phyloP scores from a whole-genome alignment of 768 basidiomycete genomes.

The Mycena polygramma region DNA sequence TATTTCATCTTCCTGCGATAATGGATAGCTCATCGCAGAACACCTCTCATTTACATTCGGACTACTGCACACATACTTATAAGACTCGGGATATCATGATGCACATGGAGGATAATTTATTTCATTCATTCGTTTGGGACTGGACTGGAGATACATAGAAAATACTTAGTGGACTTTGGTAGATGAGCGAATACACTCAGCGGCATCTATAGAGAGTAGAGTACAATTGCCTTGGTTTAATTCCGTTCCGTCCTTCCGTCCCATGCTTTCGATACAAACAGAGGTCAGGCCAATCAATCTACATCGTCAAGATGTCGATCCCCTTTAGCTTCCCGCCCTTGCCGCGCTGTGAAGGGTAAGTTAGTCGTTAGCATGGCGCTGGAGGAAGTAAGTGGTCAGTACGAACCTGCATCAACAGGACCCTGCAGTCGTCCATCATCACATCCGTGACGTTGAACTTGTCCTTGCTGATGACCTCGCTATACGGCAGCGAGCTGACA shows the following conservation, averaged over 20 bases:
- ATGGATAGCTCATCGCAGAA: constrained; percentile 1
- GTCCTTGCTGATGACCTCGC: constrained; percentile 63
- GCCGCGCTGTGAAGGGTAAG: constrained; percentile 48
- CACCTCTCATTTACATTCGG: too few species aligned
- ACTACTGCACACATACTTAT: too few species aligned
- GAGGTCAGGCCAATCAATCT: constrained; percentile 20
- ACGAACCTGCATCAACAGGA: constrained; percentile 62
- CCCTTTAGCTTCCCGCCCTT: constrained; percentile 52
- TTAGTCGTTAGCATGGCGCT: neutral
- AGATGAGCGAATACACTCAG: neutral
- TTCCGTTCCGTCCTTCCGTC: neutral
- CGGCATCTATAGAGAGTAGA: neutral
- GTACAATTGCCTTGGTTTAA: constrained; percentile 2
- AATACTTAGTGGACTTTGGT: neutral
- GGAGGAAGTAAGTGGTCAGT: too few species aligned
- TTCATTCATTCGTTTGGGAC: neutral
- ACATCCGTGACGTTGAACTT: constrained; percentile 65
- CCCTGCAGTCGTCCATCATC: constrained; percentile 68
- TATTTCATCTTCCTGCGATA: constrained; percentile 32
- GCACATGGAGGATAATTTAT: too few species aligned
- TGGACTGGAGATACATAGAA: constrained; percentile 14
- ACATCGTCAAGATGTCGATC: constrained; percentile 62
- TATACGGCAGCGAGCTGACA: constrained; percentile 63
- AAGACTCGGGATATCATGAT: too few species aligned
- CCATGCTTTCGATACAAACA: neutral